Base-by-base conservation (phyloP, 1,284 basidiomycete genomes). In the Puccinia brachypodii region DNA sequence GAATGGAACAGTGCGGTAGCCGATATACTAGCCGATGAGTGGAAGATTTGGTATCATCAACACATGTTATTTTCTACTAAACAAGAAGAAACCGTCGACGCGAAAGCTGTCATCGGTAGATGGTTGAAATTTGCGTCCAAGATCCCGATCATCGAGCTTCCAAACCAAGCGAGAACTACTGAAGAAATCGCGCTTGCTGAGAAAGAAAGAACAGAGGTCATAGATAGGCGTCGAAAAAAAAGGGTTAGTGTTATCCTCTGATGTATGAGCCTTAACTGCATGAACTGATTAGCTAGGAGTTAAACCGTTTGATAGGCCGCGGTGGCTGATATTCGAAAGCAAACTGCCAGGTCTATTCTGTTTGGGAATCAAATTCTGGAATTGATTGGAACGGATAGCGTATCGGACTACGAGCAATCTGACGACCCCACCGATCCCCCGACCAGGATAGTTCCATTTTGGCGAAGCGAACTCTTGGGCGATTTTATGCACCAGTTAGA, bases 391-490 rank as follows among this genome's bases (percentile, higher is more conserved):
- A 3, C 19, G 6, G 56, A 58, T 58, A 58, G n/a, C 56, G 56
- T 58, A 58, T 58, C 56, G 56, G 56, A 58, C 25, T 58, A 16
- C n/a, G 56, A 58, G 56, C 7, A 28, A 28, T 58, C 56, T 28
- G 56, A 58, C 19, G 56, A 58, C 56, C 56, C 56, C 56, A 28
- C 56, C n/a, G 56, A 58, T 58, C 56, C 56, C 31, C 56, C n/a
- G 19, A 58, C 56, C 22, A 58, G 25, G 2, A 58, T 58, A 58
- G 4, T 58, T 28, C 19, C 56, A 58, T 58, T 58, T 58, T 58
- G 56, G 56, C 56, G 56, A 58, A 58, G 56, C 56, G 19, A 58
- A 7, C 1, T 28, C 25, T 25, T 58, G 9, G 25, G 6, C 25
- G 25, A 58, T 25, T 28, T 28, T 25, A 58, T 58, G 56, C 56